phyloP scores from a whole-genome alignment of 306 rosid genomes.

The Urtica urens region DNA sequence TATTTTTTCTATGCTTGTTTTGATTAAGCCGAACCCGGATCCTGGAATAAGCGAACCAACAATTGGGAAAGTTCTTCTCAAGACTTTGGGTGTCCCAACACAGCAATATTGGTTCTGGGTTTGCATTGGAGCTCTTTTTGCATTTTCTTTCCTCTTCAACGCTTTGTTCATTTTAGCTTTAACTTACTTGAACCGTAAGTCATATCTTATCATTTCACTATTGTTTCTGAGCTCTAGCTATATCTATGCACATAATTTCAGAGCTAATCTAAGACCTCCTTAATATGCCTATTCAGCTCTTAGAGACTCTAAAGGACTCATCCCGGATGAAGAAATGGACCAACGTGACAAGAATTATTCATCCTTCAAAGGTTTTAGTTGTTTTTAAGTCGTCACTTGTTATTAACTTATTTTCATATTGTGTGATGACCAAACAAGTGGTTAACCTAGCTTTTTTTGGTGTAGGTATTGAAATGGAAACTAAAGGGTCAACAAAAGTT shows the following conservation, averaged over 20 bases:
- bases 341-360: constrained; percentile 5
- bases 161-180: constrained; percentile 35
- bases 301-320: constrained; percentile 31
- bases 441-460: neutral
- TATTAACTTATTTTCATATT: neutral
- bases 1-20: too few relatives aligned
- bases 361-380: constrained; percentile 9
- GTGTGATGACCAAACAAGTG: neutral
- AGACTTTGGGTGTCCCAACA: constrained; percentile 35
- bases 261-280: neutral
- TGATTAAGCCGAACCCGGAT: constrained; percentile 40
- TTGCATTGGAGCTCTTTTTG: constrained; percentile 50
- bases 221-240: too few relatives aligned
- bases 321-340: constrained; percentile 22
- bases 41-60: constrained; percentile 30
- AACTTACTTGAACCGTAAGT: constrained; percentile 52
- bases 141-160: constrained; percentile 52
- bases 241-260: too few relatives aligned
- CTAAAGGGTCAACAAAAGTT: constrained; percentile 15
- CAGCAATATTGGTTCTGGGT: constrained; percentile 61
- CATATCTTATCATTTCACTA: constrained; percentile 8
- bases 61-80: constrained; percentile 52
- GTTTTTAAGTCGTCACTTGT: neutral
- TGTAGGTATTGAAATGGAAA: constrained; percentile 19
- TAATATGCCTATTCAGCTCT: constrained; percentile 28